A percentile compares a stretch with the other conserved stretches of the same genome.
Conservation (phyloP, 164 flowering plant species). For the Tetracentron sinense region DNA sequence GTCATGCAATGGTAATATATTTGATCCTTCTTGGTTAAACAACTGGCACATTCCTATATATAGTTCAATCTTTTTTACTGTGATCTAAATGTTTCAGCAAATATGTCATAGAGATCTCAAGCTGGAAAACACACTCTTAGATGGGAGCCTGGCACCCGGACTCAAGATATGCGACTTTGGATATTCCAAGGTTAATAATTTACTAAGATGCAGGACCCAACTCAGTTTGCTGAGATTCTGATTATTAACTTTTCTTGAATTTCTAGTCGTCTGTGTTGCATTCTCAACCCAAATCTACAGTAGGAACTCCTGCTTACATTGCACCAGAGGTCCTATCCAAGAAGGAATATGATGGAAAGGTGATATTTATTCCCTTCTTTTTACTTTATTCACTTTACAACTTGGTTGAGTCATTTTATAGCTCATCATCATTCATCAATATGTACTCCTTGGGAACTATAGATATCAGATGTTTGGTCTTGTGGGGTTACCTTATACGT, state of each 20-base stretch:
- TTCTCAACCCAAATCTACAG: constrained; percentile 87
- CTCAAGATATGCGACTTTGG: constrained; percentile 87
- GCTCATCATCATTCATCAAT: neutral
- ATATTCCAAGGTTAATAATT: constrained; percentile 61
- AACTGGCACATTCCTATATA: neutral
- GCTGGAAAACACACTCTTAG: constrained; percentile 76
- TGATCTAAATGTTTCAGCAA: constrained; percentile 10
- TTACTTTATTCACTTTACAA: neutral
- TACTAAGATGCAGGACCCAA: neutral
- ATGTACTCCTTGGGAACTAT: constrained; percentile 13
- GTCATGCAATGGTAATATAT: constrained; percentile 78
- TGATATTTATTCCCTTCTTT: constrained; percentile 8
- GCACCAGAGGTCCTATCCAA: constrained; percentile 78
- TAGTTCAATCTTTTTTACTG: neutral
- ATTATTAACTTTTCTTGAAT: constrained; percentile 5
- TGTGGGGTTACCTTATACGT: constrained; percentile 89
- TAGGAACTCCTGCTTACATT: constrained; percentile 86
- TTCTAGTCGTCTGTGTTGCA: constrained; percentile 69
- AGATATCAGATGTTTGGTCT: constrained; percentile 96
- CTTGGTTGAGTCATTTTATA: neutral
- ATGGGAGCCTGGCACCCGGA: constrained; percentile 62
- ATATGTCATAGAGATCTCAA: constrained; percentile 77
- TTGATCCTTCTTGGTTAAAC: neutral
- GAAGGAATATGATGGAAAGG: constrained; percentile 83
- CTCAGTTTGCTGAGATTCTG: neutral